Conservation (phyloP, 257 asterid species). For the Nicotiana knightiana region DNA sequence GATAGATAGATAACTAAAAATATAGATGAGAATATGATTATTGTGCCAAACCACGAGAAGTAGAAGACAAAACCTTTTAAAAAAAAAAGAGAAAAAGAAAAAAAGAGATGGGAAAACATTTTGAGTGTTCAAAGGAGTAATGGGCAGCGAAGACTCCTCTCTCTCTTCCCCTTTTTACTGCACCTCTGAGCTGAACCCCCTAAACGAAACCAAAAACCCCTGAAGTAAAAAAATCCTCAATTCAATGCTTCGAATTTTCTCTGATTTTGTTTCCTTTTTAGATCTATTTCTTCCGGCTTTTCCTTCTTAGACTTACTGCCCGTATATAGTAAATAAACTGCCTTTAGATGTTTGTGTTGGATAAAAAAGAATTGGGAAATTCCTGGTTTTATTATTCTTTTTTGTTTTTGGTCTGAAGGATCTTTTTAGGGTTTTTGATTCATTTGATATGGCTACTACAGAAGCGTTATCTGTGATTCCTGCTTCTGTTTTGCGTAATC, state of each 20-base stretch:
- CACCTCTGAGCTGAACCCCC: not conserved
- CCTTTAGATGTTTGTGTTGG: not conserved
- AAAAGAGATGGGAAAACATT: too few species aligned
- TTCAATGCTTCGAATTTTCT: not conserved
- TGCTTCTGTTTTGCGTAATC: constrained; percentile 83
- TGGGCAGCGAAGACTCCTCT: not conserved
- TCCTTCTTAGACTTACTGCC: not conserved
- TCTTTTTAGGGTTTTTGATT: constrained; percentile 30
- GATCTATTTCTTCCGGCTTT: not conserved
- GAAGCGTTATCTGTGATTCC: constrained; percentile 76
- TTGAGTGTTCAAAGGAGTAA: too few species aligned
- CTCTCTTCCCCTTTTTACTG: not conserved
- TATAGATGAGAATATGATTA: too few species aligned
- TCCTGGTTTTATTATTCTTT: not conserved
- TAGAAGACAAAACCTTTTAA: too few species aligned
- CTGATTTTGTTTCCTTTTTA: not conserved
- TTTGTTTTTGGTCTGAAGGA: not conserved
- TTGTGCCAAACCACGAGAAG: too few species aligned
- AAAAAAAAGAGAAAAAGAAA: too few species aligned
- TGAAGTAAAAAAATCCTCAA: not conserved
- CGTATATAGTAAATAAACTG: not conserved
- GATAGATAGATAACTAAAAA: too few species aligned
- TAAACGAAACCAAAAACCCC: not conserved
- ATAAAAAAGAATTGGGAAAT: not conserved
- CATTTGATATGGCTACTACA: constrained; percentile 24